These are phyloP conservation scores for Terfezia claveryi DNA, from an alignment of 495 filamentous ascomycete genomes.

Conservation along the genomic window DNA sequence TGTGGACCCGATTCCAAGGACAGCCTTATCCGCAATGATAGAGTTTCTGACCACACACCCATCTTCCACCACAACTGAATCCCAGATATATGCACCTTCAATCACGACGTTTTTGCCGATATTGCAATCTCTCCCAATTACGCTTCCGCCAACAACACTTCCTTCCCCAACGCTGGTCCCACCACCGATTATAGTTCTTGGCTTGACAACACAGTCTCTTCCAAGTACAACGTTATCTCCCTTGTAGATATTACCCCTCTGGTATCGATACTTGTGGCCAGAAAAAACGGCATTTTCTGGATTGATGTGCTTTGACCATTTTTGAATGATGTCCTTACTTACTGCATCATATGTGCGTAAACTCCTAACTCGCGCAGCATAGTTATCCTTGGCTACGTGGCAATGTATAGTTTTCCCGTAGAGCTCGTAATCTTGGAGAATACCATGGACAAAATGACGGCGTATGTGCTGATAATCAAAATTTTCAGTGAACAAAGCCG, in stretches of 20 bases:
- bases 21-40: slow-evolving; percentile 49
- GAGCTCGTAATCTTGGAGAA: slow-evolving; percentile 87
- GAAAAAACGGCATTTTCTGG: slow-evolving; percentile 69
- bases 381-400: slow-evolving; percentile 54
- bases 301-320: slow-evolving; percentile 84
- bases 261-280: slow-evolving; percentile 50
- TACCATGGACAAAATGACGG: slow-evolving; percentile 69
- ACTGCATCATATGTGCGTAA: slow-evolving; percentile 78
- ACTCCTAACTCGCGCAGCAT: slow-evolving; percentile 61
- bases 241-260: slow-evolving; percentile 43
- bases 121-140: slow-evolving; percentile 60
- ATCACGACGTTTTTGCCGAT: slow-evolving; percentile 69
- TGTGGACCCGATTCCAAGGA: slow-evolving; percentile 45
- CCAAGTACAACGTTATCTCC: slow-evolving; percentile 51
- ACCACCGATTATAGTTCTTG: slow-evolving; percentile 43
- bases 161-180: slow-evolving; percentile 54
- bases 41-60: slow-evolving; percentile 44
- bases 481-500: slow-evolving; percentile 88
- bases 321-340: slow-evolving; percentile 63
- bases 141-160: slow-evolving; percentile 42
- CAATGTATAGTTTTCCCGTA: slow-evolving; percentile 90
- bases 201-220: slow-evolving; percentile 41
- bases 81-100: slow-evolving; percentile 76
- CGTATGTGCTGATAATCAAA: slow-evolving; percentile 88
- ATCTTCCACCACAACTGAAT: slow-evolving; percentile 54